phyloP scores from a whole-genome alignment of 2,329 filamentous ascomycete species.

The Fusarium multiceps region DNA sequence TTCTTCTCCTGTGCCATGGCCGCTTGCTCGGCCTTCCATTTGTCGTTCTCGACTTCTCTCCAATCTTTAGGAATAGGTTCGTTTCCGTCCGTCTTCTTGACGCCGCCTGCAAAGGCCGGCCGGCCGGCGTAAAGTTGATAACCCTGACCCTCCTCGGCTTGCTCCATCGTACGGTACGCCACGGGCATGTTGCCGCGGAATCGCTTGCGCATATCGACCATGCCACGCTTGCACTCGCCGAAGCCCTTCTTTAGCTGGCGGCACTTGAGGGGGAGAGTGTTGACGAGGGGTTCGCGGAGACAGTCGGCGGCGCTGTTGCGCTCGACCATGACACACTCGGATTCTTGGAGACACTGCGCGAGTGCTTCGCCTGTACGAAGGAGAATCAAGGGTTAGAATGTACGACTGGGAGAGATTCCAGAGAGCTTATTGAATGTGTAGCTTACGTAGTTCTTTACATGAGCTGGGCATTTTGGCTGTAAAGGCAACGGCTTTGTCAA shows the following conservation, averaged over 20 bases:
- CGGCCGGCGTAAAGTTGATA: constrained; percentile 85
- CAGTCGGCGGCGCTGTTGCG: constrained; percentile 90
- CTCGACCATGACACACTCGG: constrained; percentile 94
- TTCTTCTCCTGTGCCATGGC: constrained; percentile 44
- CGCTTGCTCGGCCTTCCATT: constrained; percentile 57
- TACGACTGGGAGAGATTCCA: background rate
- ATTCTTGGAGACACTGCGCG: constrained; percentile 93
- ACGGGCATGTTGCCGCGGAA: constrained; percentile 95
- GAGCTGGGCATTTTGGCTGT: constrained; percentile 83
- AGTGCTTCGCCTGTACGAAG: constrained; percentile 79
- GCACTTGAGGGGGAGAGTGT: constrained; percentile 86
- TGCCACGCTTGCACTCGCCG: constrained; percentile 92
- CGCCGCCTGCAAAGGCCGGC: constrained; percentile 73
- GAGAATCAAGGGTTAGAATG: background rate
- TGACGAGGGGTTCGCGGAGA: constrained; percentile 81
- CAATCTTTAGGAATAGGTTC: constrained; percentile 71
- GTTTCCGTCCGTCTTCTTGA: constrained; percentile 74
- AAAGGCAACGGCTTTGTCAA: constrained; percentile 21
- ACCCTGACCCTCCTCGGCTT: constrained; percentile 66
- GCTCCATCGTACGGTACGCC: constrained; percentile 68
- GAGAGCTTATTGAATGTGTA: constrained; percentile 4
- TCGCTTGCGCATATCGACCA: constrained; percentile 98
- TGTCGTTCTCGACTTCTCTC: constrained; percentile 73
- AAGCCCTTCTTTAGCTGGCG: constrained; percentile 94
- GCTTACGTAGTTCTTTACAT: constrained; percentile 94